These are phyloP conservation scores for Geranium brycei DNA, from an alignment of 345 rosid species.

Conservation along the genomic window DNA sequence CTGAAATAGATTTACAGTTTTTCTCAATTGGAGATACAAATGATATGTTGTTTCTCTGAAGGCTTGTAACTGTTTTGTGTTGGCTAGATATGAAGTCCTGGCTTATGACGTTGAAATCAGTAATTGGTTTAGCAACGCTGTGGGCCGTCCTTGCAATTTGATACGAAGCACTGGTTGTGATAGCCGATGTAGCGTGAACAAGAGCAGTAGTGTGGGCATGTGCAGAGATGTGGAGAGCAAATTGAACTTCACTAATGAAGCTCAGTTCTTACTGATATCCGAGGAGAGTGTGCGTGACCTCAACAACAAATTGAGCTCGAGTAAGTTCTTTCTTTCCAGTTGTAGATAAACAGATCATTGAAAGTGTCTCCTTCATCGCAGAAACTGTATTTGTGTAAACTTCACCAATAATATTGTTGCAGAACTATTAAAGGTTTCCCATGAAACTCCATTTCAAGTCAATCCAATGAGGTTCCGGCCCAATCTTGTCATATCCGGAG, in stretches of 20 bases:
- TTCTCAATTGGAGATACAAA: too few species aligned
- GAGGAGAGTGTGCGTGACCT: conserved; percentile 81
- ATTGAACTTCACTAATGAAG: conserved; percentile 79
- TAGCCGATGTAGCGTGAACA: conserved; percentile 20
- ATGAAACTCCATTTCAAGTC: conserved; percentile 20
- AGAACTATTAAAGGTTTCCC: conserved; percentile 17
- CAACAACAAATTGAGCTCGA: conserved; percentile 37
- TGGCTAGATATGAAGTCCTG: conserved; percentile 40
- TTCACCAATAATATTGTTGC: conserved; percentile 11
- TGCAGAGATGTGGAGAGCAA: conserved; percentile 56
- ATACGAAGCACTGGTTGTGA: conserved; percentile 34
- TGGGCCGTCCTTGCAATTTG: conserved; percentile 62
- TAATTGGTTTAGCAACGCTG: conserved; percentile 66
- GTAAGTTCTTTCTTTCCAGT: conserved; percentile 22
- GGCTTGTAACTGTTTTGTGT: conserved; percentile 7
- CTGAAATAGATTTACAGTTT: too few species aligned
- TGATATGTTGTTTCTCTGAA: too few species aligned
- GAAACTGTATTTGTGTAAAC: neutral
- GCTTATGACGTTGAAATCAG: conserved; percentile 41
- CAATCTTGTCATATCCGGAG: conserved; percentile 65
- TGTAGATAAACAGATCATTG: neutral
- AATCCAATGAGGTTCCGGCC: conserved; percentile 72
- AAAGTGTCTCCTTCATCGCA: too few species aligned
- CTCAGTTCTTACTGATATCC: conserved; percentile 69
- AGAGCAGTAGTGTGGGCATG: conserved; percentile 22